phyloP scores from a whole-genome alignment of 768 basidiomycete genomes.

The Scleroderma bovista region DNA sequence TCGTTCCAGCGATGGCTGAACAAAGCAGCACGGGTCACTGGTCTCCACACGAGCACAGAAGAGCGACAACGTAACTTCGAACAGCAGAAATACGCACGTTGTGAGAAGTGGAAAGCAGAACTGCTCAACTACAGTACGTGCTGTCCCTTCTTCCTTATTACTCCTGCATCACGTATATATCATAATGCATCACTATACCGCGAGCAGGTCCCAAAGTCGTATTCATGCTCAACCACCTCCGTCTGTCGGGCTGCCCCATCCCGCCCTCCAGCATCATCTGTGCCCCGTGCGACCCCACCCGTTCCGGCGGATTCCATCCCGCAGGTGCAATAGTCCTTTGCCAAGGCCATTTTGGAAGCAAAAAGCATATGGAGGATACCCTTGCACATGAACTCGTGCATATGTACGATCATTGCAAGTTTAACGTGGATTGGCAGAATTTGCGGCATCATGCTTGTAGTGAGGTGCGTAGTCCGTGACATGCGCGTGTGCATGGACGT shows the following conservation, averaged over 20 bases:
- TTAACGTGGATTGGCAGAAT: slow-evolving; percentile 90
- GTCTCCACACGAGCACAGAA: slow-evolving; percentile 42
- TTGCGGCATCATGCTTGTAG: slow-evolving; percentile 94
- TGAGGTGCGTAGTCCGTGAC: slow-evolving; percentile 57
- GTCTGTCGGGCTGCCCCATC: slow-evolving; percentile 65
- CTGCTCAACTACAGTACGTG: slow-evolving; percentile 66
- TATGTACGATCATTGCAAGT: slow-evolving; percentile 92
- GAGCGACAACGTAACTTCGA: slow-evolving; percentile 33
- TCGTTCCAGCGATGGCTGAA: slow-evolving; percentile 49
- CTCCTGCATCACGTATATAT: too few species aligned
- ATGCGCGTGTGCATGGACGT: too few species aligned
- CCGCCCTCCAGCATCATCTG: slow-evolving; percentile 74
- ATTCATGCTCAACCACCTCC: slow-evolving; percentile 92
- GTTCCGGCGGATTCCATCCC: slow-evolving; percentile 82
- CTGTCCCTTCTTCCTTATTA: slow-evolving; percentile 6
- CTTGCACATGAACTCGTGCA: slow-evolving; percentile 92
- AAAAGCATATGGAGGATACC: slow-evolving; percentile 89
- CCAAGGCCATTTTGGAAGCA: slow-evolving; percentile 73
- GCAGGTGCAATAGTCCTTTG: slow-evolving; percentile 81
- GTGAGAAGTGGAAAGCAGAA: slow-evolving; percentile 67
- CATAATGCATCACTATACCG: not conserved
- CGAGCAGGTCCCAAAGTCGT: slow-evolving; percentile 71
- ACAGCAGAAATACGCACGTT: slow-evolving; percentile 38
- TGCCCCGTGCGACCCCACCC: slow-evolving; percentile 69
- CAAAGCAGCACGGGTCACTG: slow-evolving; percentile 44